Evolutionary conservation across 176 grass and related monocot genomes (phyloP).

Genomic region (Avena eriantha): DNA sequence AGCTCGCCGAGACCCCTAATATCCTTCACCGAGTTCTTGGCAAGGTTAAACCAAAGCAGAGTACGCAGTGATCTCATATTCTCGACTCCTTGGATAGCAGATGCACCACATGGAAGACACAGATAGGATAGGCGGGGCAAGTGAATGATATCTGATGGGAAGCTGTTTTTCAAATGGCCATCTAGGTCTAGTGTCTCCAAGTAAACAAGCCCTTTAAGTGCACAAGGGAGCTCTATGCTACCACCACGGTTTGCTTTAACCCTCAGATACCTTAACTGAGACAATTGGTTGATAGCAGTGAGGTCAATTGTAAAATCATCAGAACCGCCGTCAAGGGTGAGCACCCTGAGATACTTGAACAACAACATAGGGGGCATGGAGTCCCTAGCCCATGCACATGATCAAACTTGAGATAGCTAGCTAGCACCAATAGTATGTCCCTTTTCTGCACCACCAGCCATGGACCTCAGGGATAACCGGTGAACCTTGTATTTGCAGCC

Average conservation of each 20-base stretch:
- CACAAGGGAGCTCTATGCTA: background rate
- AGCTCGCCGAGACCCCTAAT: no score
- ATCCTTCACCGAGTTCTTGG: no score
- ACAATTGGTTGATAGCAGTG: background rate
- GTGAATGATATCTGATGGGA: background rate
- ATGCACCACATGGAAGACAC: background rate
- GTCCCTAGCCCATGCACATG: background rate
- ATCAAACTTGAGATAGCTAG: background rate
- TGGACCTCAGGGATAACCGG: background rate
- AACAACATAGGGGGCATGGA: background rate
- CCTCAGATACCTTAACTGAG: background rate
- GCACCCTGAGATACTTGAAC: background rate
- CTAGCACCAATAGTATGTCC: no score
- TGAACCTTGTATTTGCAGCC: background rate
- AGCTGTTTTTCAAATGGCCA: fast-evolving
- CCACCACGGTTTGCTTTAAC: fast-evolving
- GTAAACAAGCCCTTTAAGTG: background rate
- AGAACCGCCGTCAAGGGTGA: background rate
- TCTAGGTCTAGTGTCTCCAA: no score
- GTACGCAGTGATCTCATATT: background rate
- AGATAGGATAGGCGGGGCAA: background rate
- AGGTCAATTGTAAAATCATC: background rate
- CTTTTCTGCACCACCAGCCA: background rate
- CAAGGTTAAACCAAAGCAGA: background rate
- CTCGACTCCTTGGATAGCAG: background rate